Evolutionary conservation across 1,284 basidiomycete genomes (phyloP), one percentile per base, ranked within the genome.

Genomic region (Leccinum huronense): DNA sequence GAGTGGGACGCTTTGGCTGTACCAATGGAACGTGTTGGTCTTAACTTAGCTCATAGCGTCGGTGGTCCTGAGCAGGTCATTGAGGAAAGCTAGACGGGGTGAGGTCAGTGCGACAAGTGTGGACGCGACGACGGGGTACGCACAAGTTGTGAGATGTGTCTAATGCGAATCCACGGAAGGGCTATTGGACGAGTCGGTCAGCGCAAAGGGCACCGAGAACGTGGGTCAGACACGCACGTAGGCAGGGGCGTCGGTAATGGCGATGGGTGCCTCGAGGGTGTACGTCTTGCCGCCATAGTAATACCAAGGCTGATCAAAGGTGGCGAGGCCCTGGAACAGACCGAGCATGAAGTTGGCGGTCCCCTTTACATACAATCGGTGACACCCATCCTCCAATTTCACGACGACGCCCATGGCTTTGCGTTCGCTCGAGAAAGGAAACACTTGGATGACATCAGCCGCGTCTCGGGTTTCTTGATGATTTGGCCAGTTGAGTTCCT

Each of bases 381-480:
- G 23, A 23, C 23, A 23, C 23, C 23, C 23, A 23, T 84, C 77
- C 40, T 80, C 76, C 30, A 86, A 75, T 72, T 82, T 83, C 66
- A 98, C 84, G 23, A 98, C 93, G 62, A 95, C 92, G 67, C 92
- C 97, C 95, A 98, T 98, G 8, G 94, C 89, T 81, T 99, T 99
- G 70, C 95, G 88, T 70, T 95, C 90, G 69, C 93, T 96, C 33
- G 92, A 94, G 81, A 99, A 98, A 1, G 97, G 97, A 59, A 97
- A 87, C 89, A 97, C 90, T 79, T 97, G 94, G 5, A 95, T 80
- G 55, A 96, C 77, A 23, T 86, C 76, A 33, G 91, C 90, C 5
- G 73, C 70, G 11, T 92, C 88, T 53, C 96, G 84, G 10, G 85
- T 86, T 82, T 72, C 72, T 83, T 86, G 81, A 23, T 94, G 97